Conservation (phyloP, 495 filamentous ascomycete species). For the Xeromyces bisporus region DNA sequence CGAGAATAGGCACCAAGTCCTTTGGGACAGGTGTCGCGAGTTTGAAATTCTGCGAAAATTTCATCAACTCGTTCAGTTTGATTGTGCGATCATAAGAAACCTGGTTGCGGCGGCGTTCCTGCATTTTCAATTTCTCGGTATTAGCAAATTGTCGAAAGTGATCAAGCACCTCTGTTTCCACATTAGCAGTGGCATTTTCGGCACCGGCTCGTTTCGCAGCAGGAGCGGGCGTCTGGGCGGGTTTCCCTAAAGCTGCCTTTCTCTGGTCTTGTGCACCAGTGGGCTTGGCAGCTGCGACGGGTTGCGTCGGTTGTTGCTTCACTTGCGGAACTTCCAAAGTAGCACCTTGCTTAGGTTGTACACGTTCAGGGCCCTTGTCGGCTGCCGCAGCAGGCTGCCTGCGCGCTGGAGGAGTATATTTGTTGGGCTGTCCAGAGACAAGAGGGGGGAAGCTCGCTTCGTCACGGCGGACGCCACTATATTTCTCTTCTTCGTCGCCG, state of each 20-base stretch:
- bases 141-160: constrained; percentile 73
- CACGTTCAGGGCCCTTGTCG: constrained; percentile 2
- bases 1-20: constrained; percentile 86
- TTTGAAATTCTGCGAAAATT: constrained; percentile 88
- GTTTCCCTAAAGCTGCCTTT: constrained; percentile 18
- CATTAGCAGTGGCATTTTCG: constrained; percentile 55
- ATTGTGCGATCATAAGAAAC: constrained; percentile 60
- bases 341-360: constrained; percentile 10
- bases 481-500: constrained; percentile 88
- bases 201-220: constrained; percentile 14
- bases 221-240: constrained; percentile 7
- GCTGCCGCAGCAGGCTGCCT: constrained; percentile 49
- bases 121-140: constrained; percentile 53
- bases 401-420: constrained; percentile 78
- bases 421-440: constrained; percentile 44
- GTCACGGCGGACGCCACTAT: constrained; percentile 76
- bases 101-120: constrained; percentile 53
- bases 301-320: constrained; percentile 13
- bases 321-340: constrained; percentile 15
- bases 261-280: constrained; percentile 23
- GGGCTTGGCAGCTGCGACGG: constrained; percentile 6
- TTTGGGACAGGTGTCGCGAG: constrained; percentile 76
- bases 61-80: constrained; percentile 86
- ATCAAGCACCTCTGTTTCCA: constrained; percentile 60
- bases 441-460: constrained; percentile 51